Evolutionary conservation across 176 grass and related monocot genomes (phyloP), one percentile per base, ranked within the genome.

Genomic region (Pharus latifolius): DNA sequence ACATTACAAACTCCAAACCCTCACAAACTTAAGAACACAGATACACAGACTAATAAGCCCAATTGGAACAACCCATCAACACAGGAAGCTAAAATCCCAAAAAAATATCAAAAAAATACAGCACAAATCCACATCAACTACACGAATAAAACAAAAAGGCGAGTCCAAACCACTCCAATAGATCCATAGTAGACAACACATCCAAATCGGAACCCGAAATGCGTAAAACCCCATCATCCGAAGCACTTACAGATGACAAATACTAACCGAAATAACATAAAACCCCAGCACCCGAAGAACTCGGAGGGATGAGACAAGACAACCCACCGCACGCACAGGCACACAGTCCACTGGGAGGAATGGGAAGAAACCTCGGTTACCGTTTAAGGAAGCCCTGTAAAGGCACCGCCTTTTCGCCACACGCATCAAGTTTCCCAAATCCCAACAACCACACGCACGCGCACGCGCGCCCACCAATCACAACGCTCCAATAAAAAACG

Each of bases 401-500:
- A 75, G 50, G 51, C 70, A 77, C 30, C 57, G 71, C 71, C 49
- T 85, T 73, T 76, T 67, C 63, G 63, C 54, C 71, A 35, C 65
- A 18, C 14, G 43, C 71, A 26, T 12, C 60, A 66, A 23, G 29
- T 55, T 69, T 19, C 63, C 29, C 76, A 51, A 60, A 85, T 85
- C 76, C 70, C 83, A 85, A 85, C 76, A 33, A 71, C 80, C 81
- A 48, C 60, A 10, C 51, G 49, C 16, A 49, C 48, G 30, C 72
- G 15, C 67, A 37, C 19, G 3, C n/a, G 46, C 66, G 15, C 77
- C 77, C 56, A 32, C 77, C 77, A 80, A 70, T 85, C 63, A 74
- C 83, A 51, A 76, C 64, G 26, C 16, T 49, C 44, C n/a, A 0
- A 27, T 20, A 34, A 62, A 49, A 31, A n/a, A 3, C 37, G 18